These are phyloP conservation scores for Solanum tarapatanum DNA, from an alignment of 257 asterid species.

Conservation along the genomic window DNA sequence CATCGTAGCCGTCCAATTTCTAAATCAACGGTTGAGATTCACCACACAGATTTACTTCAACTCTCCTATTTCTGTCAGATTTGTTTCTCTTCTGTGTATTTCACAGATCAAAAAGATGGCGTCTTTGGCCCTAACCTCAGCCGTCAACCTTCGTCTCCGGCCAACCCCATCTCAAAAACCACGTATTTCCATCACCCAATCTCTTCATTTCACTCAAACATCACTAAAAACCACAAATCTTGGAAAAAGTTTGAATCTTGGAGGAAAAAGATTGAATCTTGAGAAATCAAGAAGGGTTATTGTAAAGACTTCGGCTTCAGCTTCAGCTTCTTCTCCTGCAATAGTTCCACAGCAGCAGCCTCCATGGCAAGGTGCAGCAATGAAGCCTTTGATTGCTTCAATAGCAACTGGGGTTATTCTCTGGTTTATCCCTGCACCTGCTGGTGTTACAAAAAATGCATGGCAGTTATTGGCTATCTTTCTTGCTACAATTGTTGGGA, in stretches of 20 bases:
- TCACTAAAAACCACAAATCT: background rate
- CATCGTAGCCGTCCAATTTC: background rate
- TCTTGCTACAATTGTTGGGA: slow-evolving; percentile 86
- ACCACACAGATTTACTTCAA: background rate
- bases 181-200: background rate
- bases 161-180: slow-evolving; percentile 13
- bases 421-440: slow-evolving; percentile 81
- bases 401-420: slow-evolving; percentile 65
- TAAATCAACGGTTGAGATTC: background rate
- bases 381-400: slow-evolving; percentile 64
- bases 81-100: background rate
- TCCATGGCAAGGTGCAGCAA: slow-evolving; percentile 81
- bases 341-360: slow-evolving; percentile 19
- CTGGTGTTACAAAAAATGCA: slow-evolving; percentile 61
- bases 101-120: slow-evolving; percentile 27
- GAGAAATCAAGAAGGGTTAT: background rate
- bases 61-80: background rate
- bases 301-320: slow-evolving; percentile 16
- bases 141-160: slow-evolving; percentile 47
- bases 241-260: background rate
- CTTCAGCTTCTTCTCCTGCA: slow-evolving; percentile 11
- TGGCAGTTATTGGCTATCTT: slow-evolving; percentile 85
- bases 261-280: background rate
- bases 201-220: background rate
- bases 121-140: slow-evolving; percentile 37